Evolutionary conservation across 2,329 filamentous ascomycete species (phyloP), one percentile per base, ranked within the genome.

Genomic region (Trichoderma sp.): DNA sequence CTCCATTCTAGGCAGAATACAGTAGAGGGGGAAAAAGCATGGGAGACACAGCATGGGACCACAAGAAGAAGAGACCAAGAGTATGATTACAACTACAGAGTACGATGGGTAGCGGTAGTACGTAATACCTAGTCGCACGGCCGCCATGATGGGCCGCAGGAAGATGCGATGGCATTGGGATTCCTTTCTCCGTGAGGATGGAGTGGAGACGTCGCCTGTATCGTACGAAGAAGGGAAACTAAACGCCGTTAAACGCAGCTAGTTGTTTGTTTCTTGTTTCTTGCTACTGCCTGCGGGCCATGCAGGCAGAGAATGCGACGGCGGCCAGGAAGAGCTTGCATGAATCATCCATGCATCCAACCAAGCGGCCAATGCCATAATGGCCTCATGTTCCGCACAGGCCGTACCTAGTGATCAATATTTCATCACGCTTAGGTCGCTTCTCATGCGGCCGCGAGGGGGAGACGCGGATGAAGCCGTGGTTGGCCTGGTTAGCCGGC

Each of bases 121-220:
- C 40, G 40, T 43, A 43, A 43, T 43, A 43, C 19, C 16, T 43
- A 2, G 40, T 43, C n/a, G 40, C 16, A 66, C 72, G 71, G 71
- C 68, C 75, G 72, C 70, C 74, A 73, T 71, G 71, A 73, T 72
- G 72, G 75, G 76, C 75, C 76, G 75, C 72, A 71, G 71, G 71
- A 70, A 72, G 71, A 69, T 58, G 58, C 57, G 33, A 59, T 65
- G 31, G 40, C n/a, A 43, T n/a, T 43, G 33, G 33, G 11, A 56
- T 37, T 58, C 6, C 55, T 49, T 21, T 49, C 31, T 52, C 11
- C 31, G 19, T 43, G 57, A 59, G 64, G 55, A 65, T 57, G 33
- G 63, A 49, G 63, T 56, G 62, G 62, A 66, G 53, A 52, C 19
- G 52, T 59, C 55, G 37, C 63, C 63, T 40, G 52, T 31, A 27